Evolutionary conservation across 2,329 filamentous ascomycete species (phyloP).

Genomic region (Teratosphaeria destructans): DNA sequence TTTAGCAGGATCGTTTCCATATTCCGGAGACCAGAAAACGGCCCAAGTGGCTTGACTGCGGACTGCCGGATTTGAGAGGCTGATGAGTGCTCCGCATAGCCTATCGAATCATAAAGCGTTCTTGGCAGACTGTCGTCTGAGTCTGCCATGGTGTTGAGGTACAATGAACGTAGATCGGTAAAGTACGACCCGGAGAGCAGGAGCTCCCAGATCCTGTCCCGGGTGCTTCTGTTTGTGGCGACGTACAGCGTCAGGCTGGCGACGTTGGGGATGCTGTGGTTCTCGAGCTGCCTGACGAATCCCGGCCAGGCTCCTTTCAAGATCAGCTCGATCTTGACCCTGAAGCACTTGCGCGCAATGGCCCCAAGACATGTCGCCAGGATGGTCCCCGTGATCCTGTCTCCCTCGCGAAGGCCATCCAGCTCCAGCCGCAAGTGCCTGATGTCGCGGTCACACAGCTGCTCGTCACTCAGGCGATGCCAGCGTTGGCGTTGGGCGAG

Average conservation of each 20-base stretch:
- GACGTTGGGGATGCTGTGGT: constrained; percentile 9
- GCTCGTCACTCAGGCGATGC: constrained; percentile 11
- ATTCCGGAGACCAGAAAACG: constrained; percentile 9
- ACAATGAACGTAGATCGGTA: constrained; percentile 7
- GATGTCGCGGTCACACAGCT: constrained; percentile 12
- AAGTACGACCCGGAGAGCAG: constrained; percentile 11
- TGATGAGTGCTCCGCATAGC: not conserved
- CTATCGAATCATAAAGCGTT: not conserved
- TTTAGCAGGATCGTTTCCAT: constrained; percentile 9
- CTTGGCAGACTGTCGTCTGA: not conserved
- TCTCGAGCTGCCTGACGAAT: constrained; percentile 6
- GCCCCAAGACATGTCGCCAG: constrained; percentile 11
- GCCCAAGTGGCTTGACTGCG: not conserved
- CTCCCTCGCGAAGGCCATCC: not conserved
- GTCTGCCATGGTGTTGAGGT: constrained; percentile 3
- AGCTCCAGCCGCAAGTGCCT: constrained; percentile 7
- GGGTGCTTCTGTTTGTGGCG: not conserved
- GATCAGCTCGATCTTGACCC: constrained; percentile 6
- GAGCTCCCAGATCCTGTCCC: constrained; percentile 8
- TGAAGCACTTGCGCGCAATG: constrained; percentile 6
- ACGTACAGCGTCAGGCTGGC: constrained; percentile 5
- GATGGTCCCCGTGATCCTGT: constrained; percentile 3
- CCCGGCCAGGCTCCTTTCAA: constrained; percentile 5
- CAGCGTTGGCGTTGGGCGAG: constrained; percentile 10
- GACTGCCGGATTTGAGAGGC: not conserved